These are phyloP conservation scores for Paratinospora sagittata DNA, from an alignment of 164 flowering plant genomes.

Conservation along the genomic window DNA sequence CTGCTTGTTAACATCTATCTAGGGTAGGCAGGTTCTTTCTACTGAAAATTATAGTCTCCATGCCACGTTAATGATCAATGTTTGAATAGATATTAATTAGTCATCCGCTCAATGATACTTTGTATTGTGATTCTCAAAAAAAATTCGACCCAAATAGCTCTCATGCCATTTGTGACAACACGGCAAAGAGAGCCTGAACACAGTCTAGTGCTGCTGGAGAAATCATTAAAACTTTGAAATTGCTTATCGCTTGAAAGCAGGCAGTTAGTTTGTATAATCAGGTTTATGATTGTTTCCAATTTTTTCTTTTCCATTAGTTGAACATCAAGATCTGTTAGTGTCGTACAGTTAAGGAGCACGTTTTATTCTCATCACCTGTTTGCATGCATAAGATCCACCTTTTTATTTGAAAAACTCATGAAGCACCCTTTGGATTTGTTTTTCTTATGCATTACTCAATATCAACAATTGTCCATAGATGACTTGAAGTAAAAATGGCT, in stretches of 20 bases:
- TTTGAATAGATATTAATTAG: not conserved
- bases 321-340: not conserved
- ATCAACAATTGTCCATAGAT: too few species aligned
- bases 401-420: too few species aligned
- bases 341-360: too few species aligned
- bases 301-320: not conserved
- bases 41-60: not conserved
- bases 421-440: too few species aligned
- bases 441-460: not conserved
- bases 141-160: too few species aligned
- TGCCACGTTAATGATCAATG: not conserved
- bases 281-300: not conserved
- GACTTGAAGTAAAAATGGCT: not conserved
- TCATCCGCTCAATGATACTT: not conserved
- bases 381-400: too few species aligned
- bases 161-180: too few species aligned
- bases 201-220: not conserved
- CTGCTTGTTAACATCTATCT: not conserved
- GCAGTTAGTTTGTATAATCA: too few species aligned
- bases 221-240: not conserved
- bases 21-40: not conserved
- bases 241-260: not conserved
- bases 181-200: too few species aligned
- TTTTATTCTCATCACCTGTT: too few species aligned
- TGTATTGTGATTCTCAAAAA: too few species aligned